Conservation (phyloP, 768 basidiomycete genomes). For the Boletus tylopilopsis region DNA sequence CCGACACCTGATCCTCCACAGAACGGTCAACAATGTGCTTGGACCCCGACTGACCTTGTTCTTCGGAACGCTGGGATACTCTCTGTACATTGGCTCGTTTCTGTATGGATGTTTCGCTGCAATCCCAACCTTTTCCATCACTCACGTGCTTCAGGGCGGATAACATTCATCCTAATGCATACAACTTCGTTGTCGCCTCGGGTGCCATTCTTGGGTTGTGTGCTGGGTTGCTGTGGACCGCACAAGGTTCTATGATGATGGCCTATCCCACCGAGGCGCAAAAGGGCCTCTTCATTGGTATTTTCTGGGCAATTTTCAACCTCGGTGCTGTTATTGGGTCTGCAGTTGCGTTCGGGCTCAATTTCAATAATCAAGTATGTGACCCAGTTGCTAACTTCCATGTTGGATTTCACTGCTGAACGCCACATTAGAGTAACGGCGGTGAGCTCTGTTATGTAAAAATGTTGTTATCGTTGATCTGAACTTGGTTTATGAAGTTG, state of each 20-base stretch:
- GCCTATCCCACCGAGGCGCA: conserved; percentile 77
- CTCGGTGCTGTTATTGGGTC: conserved; percentile 77
- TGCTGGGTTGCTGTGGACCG: conserved; percentile 73
- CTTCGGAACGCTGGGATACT: conserved; percentile 72
- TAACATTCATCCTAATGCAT: conserved; percentile 63
- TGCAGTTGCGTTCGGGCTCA: conserved; percentile 67
- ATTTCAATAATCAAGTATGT: conserved; percentile 59
- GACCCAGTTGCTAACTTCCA: not conserved
- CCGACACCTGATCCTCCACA: conserved; percentile 20
- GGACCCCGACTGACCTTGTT: conserved; percentile 73
- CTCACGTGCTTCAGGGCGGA: conserved; percentile 42
- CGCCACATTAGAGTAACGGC: conserved; percentile 19
- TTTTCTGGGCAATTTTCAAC: conserved; percentile 87
- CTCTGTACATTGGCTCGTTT: conserved; percentile 70
- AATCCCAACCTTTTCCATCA: not conserved
- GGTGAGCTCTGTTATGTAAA: conserved; percentile 23
- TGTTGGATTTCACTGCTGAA: not conserved
- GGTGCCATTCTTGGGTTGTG: conserved; percentile 74
- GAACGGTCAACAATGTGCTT: conserved; percentile 76
- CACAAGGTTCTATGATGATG: conserved; percentile 82
- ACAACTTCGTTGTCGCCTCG: conserved; percentile 63
- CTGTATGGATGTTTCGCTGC: conserved; percentile 44
- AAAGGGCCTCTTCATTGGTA: conserved; percentile 72
- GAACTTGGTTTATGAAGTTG: conserved; percentile 37
- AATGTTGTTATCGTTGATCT: not conserved